Evolutionary conservation across 345 rosid genomes (phyloP), one percentile per base, ranked within the genome.

Genomic region (Heritiera littoralis): DNA sequence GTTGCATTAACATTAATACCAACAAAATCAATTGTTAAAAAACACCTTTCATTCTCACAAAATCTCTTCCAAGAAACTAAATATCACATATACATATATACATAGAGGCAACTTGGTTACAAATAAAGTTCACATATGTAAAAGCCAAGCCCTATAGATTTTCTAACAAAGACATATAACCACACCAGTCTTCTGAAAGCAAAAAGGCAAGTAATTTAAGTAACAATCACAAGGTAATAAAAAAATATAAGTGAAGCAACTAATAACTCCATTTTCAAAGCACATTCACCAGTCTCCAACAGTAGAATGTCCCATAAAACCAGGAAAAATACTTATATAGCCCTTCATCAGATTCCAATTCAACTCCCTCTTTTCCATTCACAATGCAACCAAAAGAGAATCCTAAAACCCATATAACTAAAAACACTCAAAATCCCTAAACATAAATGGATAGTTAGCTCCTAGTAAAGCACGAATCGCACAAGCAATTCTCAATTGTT

Each of bases 1-100:
- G 2, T 72, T 49, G 70, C 58, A 51, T 20, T 69, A 32, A 72
- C 9, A 72, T 43, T 12, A 72, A 35, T 51, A 72, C 45, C n/a
- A 9, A 32, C 61, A 7, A 32, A 45, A 23, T 46, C 9, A 46
- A 45, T 23, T 69, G n/a, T 46, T 6, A 46, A 46, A 69, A 7
- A 2, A 69, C 38, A 6, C 18, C 15, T 69, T 69, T 67, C 28
- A 23, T 48, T 12, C 14, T 48, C 18, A 20, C 3, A 69, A 23
- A 23, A 9, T 46, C n/a, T 69, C 73, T 46, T 69, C 73, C 56
- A 69, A 7, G 7, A 23, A 69, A 46, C 73, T 23, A 69, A 17
- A 46, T 69, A 45, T 46, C 55, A 46, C 1, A 7, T 23, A 46
- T 11, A 20, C 18, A 46, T 45, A 9, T 23, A 46, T 11, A 20